These are phyloP conservation scores for Lactarius trivialis DNA, from an alignment of 768 basidiomycete species.

Conservation along the genomic window DNA sequence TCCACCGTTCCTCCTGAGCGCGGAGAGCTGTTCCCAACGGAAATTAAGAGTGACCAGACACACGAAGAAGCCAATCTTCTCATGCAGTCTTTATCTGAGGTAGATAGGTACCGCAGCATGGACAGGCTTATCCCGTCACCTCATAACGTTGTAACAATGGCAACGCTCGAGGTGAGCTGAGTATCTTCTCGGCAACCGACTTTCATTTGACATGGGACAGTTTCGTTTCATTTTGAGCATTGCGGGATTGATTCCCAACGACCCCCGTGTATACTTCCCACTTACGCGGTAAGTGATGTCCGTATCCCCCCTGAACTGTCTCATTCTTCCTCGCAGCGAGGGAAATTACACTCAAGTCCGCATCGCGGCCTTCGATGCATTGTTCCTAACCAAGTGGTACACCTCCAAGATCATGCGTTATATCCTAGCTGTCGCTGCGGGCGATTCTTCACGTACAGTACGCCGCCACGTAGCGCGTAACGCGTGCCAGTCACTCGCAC, in stretches of 20 bases:
- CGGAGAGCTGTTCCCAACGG: conserved; percentile 66
- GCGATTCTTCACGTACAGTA: conserved; percentile 76
- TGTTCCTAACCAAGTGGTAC: conserved; percentile 88
- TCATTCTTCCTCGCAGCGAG: conserved; percentile 48
- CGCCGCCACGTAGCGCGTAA: conserved; percentile 83
- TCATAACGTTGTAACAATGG: conserved; percentile 89
- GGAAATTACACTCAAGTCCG: conserved; percentile 92
- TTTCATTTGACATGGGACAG: conserved; percentile 34
- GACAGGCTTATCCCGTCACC: conserved; percentile 91
- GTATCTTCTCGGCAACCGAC: background rate
- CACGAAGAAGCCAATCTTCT: conserved; percentile 64
- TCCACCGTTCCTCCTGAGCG: conserved; percentile 73
- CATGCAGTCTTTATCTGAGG: conserved; percentile 69
- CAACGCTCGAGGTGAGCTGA: conserved; percentile 70
- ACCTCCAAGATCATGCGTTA: conserved; percentile 80
- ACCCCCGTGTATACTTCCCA: conserved; percentile 73
- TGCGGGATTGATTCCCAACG: conserved; percentile 71
- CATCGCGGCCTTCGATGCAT: conserved; percentile 87
- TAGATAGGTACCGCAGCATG: conserved; percentile 90
- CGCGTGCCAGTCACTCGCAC: conserved; percentile 79
- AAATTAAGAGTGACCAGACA: conserved; percentile 59
- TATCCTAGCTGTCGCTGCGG: conserved; percentile 76
- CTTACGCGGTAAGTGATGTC: conserved; percentile 66
- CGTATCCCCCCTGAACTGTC: background rate
- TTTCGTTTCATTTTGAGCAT: conserved; percentile 74